Percentiles rank a stretch among this genome's conserved stretches.
These are phyloP conservation scores for Meyerozyma guilliermondii DNA, from an alignment of 1,139 yeast species.

Conservation along the genomic window DNA sequence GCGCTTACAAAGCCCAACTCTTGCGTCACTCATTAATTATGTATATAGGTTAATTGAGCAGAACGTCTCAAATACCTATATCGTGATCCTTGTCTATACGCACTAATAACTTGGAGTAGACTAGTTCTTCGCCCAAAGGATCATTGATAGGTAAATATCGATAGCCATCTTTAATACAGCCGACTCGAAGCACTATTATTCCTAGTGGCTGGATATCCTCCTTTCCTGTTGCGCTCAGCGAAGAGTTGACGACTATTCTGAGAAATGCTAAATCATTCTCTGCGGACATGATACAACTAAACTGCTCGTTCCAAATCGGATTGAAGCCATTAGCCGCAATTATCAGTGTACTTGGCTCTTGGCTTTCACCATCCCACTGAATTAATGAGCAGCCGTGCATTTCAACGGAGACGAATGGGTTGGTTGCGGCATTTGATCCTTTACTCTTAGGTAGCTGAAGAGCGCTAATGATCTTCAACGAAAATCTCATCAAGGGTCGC, in stretches of 20 bases:
- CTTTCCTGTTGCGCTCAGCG: constrained; percentile 13
- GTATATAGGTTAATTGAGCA: too few species aligned
- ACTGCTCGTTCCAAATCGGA: constrained; percentile 69
- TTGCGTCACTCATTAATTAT: too few species aligned
- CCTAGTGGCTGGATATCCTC: constrained; percentile 47
- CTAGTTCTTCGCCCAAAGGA: constrained; percentile 71
- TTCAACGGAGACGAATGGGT: constrained; percentile 58
- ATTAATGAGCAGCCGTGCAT: constrained; percentile 37
- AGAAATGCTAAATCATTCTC: constrained; percentile 30
- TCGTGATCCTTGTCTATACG: constrained; percentile 28
- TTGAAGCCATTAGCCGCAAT: constrained; percentile 71
- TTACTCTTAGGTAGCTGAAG: constrained; percentile 76
- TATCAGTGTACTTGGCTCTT: constrained; percentile 26
- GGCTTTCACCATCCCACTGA: constrained; percentile 17
- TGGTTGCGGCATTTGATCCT: constrained; percentile 34
- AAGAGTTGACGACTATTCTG: constrained; percentile 25
- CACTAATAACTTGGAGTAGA: constrained; percentile 73
- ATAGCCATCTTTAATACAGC: constrained; percentile 66
- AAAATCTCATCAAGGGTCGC: constrained; percentile 13
- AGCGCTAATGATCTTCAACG: constrained; percentile 67
- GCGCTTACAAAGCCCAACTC: too few species aligned
- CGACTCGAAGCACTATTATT: constrained; percentile 47
- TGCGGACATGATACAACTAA: constrained; percentile 40
- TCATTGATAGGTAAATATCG: constrained; percentile 76
- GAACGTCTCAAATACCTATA: background rate